Conservation (phyloP, 805 yeast genomes). For the Candida orba region DNA sequence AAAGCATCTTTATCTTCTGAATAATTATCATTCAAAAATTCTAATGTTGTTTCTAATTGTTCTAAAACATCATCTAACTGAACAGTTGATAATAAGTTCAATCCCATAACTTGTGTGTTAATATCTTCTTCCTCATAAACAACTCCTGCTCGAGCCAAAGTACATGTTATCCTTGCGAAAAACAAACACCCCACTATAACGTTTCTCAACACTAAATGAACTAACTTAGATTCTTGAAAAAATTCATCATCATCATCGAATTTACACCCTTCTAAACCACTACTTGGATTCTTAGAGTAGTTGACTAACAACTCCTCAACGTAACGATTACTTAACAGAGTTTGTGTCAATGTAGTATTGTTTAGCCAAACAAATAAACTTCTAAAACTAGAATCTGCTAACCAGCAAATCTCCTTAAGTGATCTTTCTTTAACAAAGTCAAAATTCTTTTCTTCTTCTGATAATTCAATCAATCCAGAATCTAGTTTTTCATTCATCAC, state of each 20-base stretch:
- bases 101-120: constrained; percentile 55
- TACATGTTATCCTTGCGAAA: constrained; percentile 41
- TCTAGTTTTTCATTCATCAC: constrained; percentile 66
- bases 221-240: constrained; percentile 19
- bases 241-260: neutral
- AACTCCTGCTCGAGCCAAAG: constrained; percentile 48
- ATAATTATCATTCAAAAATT: constrained; percentile 24
- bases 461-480: constrained; percentile 55
- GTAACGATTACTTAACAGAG: constrained; percentile 68
- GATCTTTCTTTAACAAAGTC: constrained; percentile 34
- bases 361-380: constrained; percentile 66
- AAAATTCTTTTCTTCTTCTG: constrained; percentile 38
- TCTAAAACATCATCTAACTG: constrained; percentile 15
- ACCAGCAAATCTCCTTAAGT: constrained; percentile 37
- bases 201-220: constrained; percentile 44
- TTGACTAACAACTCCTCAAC: constrained; percentile 51
- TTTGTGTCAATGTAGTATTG: constrained; percentile 68
- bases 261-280: constrained; percentile 10
- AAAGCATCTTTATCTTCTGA: constrained; percentile 15
- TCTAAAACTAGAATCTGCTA: constrained; percentile 47
- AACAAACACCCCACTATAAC: constrained; percentile 47
- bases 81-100: constrained; percentile 31
- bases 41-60: constrained; percentile 28
- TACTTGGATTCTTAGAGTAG: constrained; percentile 25
- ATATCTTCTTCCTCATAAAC: constrained; percentile 73